Evolutionary conservation across 345 rosid species (phyloP).

Genomic region (Sonneratia alba): DNA sequence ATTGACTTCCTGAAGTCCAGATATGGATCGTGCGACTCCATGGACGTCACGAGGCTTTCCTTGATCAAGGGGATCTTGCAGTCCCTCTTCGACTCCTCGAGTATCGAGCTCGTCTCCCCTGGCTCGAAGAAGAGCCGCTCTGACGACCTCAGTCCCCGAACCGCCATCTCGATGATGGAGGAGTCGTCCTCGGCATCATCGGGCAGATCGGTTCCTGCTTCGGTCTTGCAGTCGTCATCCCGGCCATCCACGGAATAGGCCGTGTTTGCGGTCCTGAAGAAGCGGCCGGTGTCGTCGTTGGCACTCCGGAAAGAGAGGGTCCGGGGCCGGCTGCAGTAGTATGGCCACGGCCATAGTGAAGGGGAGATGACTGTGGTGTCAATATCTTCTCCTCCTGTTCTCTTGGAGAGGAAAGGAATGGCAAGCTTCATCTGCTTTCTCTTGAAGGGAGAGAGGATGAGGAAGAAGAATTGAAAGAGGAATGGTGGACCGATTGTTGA

Average conservation of each 20-base stretch:
- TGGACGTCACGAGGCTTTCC: slow-evolving; percentile 21
- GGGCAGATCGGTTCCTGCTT: neutral
- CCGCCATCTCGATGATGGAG: slow-evolving; percentile 15
- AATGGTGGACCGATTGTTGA: neutral
- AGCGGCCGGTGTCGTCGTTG: neutral
- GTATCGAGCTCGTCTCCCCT: slow-evolving; percentile 24
- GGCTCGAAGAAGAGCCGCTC: slow-evolving; percentile 36
- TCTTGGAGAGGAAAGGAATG: neutral
- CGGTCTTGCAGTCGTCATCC: neutral
- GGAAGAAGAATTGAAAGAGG: neutral
- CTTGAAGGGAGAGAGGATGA: neutral
- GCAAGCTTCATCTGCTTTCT: neutral
- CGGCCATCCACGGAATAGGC: neutral
- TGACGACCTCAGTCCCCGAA: slow-evolving; percentile 25
- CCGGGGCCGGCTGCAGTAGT: slow-evolving; percentile 9
- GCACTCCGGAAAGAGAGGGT: slow-evolving; percentile 9
- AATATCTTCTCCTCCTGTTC: neutral
- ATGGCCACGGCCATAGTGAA: slow-evolving; percentile 11
- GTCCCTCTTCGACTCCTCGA: slow-evolving; percentile 12
- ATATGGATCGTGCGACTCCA: slow-evolving; percentile 42
- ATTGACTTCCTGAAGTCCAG: slow-evolving; percentile 34
- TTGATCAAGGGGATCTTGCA: slow-evolving; percentile 10
- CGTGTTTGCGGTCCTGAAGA: neutral
- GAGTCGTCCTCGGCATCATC: neutral
- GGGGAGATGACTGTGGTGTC: neutral